Conservation (phyloP, 495 filamentous ascomycete genomes). For the Podospora pseudocomata region DNA sequence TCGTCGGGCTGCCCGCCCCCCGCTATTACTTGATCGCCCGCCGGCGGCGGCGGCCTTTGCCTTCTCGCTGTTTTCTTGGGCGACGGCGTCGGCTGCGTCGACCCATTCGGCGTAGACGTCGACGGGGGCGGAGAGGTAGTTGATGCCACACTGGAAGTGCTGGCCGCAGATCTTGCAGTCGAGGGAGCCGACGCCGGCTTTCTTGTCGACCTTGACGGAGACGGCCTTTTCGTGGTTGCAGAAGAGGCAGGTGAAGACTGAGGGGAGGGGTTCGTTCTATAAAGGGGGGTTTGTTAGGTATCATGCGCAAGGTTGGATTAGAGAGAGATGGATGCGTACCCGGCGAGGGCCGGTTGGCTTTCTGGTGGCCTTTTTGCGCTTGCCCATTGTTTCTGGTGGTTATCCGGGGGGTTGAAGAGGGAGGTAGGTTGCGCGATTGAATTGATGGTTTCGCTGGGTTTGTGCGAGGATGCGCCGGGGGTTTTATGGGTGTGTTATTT, state of each 20-base stretch:
- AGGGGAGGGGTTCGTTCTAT: conserved; percentile 83
- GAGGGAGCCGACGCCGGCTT: conserved; percentile 74
- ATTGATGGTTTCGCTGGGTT: not conserved
- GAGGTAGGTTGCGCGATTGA: not conserved
- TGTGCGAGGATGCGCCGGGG: not conserved
- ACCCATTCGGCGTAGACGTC: conserved; percentile 99
- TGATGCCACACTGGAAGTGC: conserved; percentile 84
- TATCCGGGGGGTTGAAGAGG: not conserved
- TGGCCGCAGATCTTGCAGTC: conserved; percentile 93
- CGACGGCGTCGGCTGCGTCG: conserved; percentile 70
- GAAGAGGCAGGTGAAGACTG: conserved; percentile 90
- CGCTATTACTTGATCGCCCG: not conserved
- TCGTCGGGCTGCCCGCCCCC: conserved; percentile 24
- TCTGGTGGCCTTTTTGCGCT: conserved; percentile 89
- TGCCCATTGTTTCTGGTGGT: conserved; percentile 54
- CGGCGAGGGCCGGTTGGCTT: conserved; percentile 81
- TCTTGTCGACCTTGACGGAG: conserved; percentile 85
- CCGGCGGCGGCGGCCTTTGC: conserved; percentile 3
- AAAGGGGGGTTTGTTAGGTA: not conserved
- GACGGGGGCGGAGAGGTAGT: conserved; percentile 84
- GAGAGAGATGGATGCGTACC: conserved; percentile 44
- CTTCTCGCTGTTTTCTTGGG: conserved; percentile 34
- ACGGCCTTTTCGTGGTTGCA: conserved; percentile 96
- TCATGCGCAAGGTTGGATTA: not conserved
- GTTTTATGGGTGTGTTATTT: not conserved